Conservation (phyloP, 2,329 filamentous ascomycete species). For the Neocatenulostroma microsporum region DNA sequence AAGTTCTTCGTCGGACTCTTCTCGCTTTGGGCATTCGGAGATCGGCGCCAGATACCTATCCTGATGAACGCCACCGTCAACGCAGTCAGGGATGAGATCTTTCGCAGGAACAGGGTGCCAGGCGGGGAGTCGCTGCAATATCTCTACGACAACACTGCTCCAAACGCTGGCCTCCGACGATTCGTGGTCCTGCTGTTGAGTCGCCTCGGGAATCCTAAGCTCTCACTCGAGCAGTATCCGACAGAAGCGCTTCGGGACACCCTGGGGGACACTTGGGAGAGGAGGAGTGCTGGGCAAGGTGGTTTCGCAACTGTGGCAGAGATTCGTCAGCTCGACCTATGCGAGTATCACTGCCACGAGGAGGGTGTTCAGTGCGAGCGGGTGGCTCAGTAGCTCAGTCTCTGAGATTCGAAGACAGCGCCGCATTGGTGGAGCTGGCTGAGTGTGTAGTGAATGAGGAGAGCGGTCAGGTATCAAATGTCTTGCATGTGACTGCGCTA, state of each 20-base stretch:
- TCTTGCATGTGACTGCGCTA: too few species aligned
- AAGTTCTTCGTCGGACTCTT: too few species aligned
- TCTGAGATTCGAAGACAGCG: too few species aligned
- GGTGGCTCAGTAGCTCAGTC: too few species aligned
- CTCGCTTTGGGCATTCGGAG: conserved; percentile 4
- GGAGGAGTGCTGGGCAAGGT: background rate
- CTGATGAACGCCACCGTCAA: conserved; percentile 5
- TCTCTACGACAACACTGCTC: background rate
- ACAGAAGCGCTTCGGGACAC: background rate
- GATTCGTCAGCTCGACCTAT: background rate
- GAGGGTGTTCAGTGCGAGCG: conserved; percentile 1
- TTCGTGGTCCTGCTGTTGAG: background rate
- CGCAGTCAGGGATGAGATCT: background rate
- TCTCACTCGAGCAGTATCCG: background rate
- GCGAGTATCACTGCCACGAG: conserved; percentile 1
- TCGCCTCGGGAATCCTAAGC: too few species aligned
- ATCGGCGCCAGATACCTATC: conserved; percentile 5
- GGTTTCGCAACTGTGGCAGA: background rate
- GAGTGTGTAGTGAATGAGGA: too few species aligned
- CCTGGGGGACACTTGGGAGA: background rate
- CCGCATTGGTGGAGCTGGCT: too few species aligned
- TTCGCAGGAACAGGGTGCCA: background rate
- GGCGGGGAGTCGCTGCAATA: background rate
- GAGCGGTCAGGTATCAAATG: too few species aligned
- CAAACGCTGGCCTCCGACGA: background rate